Evolutionary conservation across 352 stramenopile species (phyloP), one percentile per base, ranked within the genome.

Genomic region (Phytophthora agathidicida): DNA sequence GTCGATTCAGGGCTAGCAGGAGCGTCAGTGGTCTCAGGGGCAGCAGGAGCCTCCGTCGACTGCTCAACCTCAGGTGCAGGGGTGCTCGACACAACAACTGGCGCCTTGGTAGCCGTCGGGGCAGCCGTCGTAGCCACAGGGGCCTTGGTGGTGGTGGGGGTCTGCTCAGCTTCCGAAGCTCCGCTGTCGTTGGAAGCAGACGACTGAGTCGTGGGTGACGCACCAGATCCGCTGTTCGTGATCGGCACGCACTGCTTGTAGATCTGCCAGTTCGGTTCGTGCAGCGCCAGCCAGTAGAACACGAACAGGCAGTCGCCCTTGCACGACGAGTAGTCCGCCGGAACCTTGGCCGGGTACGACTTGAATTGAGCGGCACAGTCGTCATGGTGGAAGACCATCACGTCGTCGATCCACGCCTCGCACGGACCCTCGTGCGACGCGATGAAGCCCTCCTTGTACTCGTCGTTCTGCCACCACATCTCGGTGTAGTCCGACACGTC

Each of bases 401-500:
- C 64, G 27, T 71, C 53, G 20, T 65, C 56, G n/a, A 65, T 60
- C 56, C 56, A 65, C 5, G 30, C 56, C 30, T 65, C 56, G 32
- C 69, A 78, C 31, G 69, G 69, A 20, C 69, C 70, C 4, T 24
- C 17, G 49, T 80, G 73, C 6, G 69, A 71, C 5, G 49, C 37
- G 54, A 73, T 68, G 54, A 80, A 75, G 1, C 71, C 68, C 14
- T 65, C 35, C 27, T 68, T 55, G 51, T 68, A 68, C 50, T 80
- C 27, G 36, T 77, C 63, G 35, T 75, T 76, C 45, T 73, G 59
- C 49, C 51, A 68, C 57, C 43, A 59, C 43, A 69, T 75, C 14
- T 60, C 60, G 7, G 36, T 59, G 43, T 67, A 59, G 31, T 50
- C 30, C 11, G 39, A 61, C 24, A 80, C 71, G 17, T 76, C 63